These are phyloP conservation scores for Penicillium janthinellum DNA, from an alignment of 2,329 filamentous ascomycete species.

Conservation along the genomic window DNA sequence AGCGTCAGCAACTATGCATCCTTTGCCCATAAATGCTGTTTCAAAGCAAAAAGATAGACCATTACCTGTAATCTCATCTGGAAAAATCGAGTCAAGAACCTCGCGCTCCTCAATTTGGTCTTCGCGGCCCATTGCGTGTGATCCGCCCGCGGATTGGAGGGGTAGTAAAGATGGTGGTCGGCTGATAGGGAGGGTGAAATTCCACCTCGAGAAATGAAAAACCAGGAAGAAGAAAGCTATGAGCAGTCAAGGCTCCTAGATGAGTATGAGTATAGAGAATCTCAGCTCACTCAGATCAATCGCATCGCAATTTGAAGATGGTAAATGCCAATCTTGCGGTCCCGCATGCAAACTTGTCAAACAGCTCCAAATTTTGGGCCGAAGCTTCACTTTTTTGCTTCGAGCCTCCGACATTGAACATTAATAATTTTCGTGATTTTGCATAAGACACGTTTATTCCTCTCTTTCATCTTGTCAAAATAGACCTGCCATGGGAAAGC, in stretches of 20 bases:
- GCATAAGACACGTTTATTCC: slow-evolving; percentile 2
- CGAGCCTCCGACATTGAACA: slow-evolving; percentile 8
- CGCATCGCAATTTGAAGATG: slow-evolving; percentile 16
- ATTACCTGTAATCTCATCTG: slow-evolving; percentile 89
- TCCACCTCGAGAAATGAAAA: neutral
- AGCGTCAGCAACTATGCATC: slow-evolving; percentile 18
- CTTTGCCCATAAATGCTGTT: neutral
- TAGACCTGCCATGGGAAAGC: slow-evolving; percentile 52
- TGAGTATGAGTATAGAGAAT: slow-evolving; percentile 9
- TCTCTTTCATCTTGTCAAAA: slow-evolving; percentile 2
- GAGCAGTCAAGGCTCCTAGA: neutral
- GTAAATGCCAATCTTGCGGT: slow-evolving; percentile 29
- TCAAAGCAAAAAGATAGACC: slow-evolving; percentile 11
- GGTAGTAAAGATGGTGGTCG: slow-evolving; percentile 22
- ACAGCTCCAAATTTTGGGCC: slow-evolving; percentile 38
- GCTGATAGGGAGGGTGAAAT: slow-evolving; percentile 1
- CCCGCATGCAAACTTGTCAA: slow-evolving; percentile 47
- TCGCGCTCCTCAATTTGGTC: slow-evolving; percentile 96
- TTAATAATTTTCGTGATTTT: slow-evolving; percentile 7
- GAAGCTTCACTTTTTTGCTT: slow-evolving; percentile 29
- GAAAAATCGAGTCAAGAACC: slow-evolving; percentile 97
- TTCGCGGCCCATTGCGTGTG: slow-evolving; percentile 60
- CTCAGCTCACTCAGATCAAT: slow-evolving; percentile 3
- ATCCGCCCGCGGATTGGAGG: slow-evolving; percentile 35
- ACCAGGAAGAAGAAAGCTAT: neutral